Evolutionary conservation across 1,139 yeast species (phyloP).

Genomic region (Barnettozyma hawaiiensis): DNA sequence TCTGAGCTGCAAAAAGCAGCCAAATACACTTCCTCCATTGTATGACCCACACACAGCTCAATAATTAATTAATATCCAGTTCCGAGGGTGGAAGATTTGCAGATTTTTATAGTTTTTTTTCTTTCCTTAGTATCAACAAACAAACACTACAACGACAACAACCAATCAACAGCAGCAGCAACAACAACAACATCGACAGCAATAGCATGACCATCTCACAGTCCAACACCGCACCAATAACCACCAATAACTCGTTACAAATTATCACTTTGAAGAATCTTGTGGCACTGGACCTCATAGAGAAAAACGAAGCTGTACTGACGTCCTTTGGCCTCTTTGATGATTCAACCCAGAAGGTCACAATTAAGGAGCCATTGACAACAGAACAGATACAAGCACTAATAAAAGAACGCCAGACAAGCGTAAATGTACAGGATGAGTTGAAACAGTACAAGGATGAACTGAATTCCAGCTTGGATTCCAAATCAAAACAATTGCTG

Average conservation of each 20-base stretch:
- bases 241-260: conserved; percentile 14
- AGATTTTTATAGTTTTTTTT: not conserved
- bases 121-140: no score
- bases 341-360: conserved; percentile 11
- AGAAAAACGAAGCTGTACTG: conserved; percentile 21
- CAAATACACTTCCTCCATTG: conserved; percentile 20
- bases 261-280: conserved; percentile 24
- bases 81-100: not conserved
- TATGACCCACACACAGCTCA: conserved; percentile 1
- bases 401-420: conserved; percentile 9
- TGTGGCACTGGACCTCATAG: conserved; percentile 23
- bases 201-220: conserved; percentile 20
- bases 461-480: not conserved
- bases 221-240: conserved; percentile 18
- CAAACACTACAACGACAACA: no score
- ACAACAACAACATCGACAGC: not conserved
- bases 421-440: conserved; percentile 6
- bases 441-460: conserved; percentile 10
- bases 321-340: conserved; percentile 20
- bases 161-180: no score
- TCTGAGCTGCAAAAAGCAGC: conserved; percentile 24
- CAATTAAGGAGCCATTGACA: conserved; percentile 7
- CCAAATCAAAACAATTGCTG: conserved; percentile 12
- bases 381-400: conserved; percentile 8
- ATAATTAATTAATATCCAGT: not conserved